Conservation (phyloP, 2,329 filamentous ascomycete genomes). For the Ophiostoma montium region DNA sequence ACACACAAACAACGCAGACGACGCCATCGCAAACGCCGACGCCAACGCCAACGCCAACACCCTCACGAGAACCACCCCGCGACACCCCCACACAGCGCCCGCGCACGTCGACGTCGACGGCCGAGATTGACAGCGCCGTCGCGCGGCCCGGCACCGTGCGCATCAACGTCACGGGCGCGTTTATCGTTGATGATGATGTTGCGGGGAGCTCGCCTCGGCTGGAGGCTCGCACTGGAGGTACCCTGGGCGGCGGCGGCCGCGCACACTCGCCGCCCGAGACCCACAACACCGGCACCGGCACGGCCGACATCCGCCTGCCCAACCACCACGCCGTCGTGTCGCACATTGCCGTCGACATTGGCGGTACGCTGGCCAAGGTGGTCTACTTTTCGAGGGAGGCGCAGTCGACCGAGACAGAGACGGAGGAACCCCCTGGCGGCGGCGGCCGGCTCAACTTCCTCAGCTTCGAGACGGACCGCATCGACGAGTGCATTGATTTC, state of each 20-base stretch:
- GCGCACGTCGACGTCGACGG: conserved; percentile 32
- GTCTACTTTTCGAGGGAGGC: conserved; percentile 93
- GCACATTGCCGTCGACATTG: conserved; percentile 95
- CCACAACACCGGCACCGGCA: too few species aligned
- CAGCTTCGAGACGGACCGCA: conserved; percentile 89
- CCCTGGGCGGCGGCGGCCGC: conserved; percentile 13
- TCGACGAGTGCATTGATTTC: conserved; percentile 86
- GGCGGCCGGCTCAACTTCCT: conserved; percentile 90
- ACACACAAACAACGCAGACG: not conserved
- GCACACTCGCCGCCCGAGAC: conserved; percentile 24
- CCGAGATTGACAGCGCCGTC: conserved; percentile 47
- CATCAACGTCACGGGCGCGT: conserved; percentile 94
- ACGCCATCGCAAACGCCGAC: not conserved
- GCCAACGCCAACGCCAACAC: not conserved
- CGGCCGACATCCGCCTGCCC: conserved; percentile 86
- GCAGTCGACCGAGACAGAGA: conserved; percentile 59
- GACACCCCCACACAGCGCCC: conserved; percentile 14
- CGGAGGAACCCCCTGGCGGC: too few species aligned
- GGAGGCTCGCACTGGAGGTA: not conserved
- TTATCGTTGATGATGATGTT: conserved; percentile 78
- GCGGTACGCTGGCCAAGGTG: conserved; percentile 86
- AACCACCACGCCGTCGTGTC: conserved; percentile 92
- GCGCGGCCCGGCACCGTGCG: conserved; percentile 58
- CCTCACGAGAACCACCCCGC: not conserved
- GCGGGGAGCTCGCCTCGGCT: conserved; percentile 16